Evolutionary conservation across 2,329 filamentous ascomycete species (phyloP), one percentile per base, ranked within the genome.

Genomic region (Elsinoe fawcettii): DNA sequence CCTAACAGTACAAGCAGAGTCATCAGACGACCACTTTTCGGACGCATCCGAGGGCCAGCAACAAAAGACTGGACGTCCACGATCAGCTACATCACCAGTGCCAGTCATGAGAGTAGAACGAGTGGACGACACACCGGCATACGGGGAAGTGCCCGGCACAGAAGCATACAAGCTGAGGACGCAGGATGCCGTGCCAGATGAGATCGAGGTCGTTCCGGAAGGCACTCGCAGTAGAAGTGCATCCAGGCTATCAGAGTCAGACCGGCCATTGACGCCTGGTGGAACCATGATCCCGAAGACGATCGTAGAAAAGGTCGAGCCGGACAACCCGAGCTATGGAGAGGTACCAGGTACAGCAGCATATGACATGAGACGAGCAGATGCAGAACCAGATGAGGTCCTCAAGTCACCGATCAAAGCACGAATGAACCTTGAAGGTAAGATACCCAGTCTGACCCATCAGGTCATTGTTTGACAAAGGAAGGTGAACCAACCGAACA

Each of bases 121-220:
- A 64, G 79, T 84, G 41, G 83, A 85, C 66, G 76, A 81, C 63
- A 68, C 71, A 59, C 77, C 80, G 12, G 74, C 76, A 60, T 75
- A 85, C 64, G 83, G 82, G 65, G 81, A 85, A 66, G 75, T 84
- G 3, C 83, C 82, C 2, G 81, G 81, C 8, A 85, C 82, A 25
- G 68, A 74, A 16, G 81, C 81, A 57, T 85, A 83, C 67, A 75
- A 79, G n/a, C 75, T 78, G 64, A 73, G 81, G 60, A 72, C 67
- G 20, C 74, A 77, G 62, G 82, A 85, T 66, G 81, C 82, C 25
- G 81, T 84, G 5, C 82, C 82, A 4, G 82, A 85, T 65, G 80
- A 85, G 66, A 73, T 85, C 25, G 80, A 84, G 66, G 72, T 85
- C 54, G 73, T 84, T 3, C 74, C 74, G 8, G 76, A 74, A 58